Evolutionary conservation across 2,329 filamentous ascomycete genomes (phyloP).

Genomic region (Colletotrichum sp.): DNA sequence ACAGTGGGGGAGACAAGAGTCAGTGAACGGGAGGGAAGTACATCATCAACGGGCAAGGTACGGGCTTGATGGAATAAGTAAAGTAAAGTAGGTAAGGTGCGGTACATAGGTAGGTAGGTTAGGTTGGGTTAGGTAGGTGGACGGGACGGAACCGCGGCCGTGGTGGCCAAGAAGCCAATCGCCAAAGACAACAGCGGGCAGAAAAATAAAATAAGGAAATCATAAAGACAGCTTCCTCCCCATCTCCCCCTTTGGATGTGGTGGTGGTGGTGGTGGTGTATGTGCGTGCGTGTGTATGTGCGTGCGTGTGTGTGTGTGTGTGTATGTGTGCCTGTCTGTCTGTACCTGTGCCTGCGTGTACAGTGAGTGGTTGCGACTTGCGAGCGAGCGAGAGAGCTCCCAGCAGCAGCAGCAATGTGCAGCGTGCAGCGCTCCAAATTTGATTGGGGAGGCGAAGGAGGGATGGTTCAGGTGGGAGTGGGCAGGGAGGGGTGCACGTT

Average conservation of each 20-base stretch:
- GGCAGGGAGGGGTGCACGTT: slow-evolving; percentile 14
- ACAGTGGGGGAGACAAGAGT: slow-evolving; percentile 21
- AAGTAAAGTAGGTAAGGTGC: background rate
- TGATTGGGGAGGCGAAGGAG: slow-evolving; percentile 19
- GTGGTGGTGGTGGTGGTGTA: background rate
- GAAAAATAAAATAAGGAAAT: background rate
- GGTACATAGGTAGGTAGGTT: background rate
- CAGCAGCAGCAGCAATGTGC: background rate
- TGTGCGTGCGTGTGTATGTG: background rate
- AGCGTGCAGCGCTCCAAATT: slow-evolving; percentile 12
- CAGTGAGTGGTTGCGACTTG: background rate
- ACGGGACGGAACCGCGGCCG: slow-evolving; percentile 9
- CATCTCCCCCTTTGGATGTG: background rate
- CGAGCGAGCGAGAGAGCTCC: background rate
- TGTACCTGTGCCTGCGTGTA: background rate
- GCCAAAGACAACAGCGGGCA: background rate
- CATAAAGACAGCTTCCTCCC: background rate
- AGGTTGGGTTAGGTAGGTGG: background rate
- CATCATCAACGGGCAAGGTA: background rate
- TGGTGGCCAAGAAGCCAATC: background rate
- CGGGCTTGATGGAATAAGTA: background rate
- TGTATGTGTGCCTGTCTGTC: background rate
- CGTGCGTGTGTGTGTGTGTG: background rate
- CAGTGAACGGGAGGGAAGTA: slow-evolving; percentile 10
- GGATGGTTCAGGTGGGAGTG: slow-evolving; percentile 22